Evolutionary conservation across 2,329 filamentous ascomycete genomes (phyloP).

Genomic region (Ustulina deusta): DNA sequence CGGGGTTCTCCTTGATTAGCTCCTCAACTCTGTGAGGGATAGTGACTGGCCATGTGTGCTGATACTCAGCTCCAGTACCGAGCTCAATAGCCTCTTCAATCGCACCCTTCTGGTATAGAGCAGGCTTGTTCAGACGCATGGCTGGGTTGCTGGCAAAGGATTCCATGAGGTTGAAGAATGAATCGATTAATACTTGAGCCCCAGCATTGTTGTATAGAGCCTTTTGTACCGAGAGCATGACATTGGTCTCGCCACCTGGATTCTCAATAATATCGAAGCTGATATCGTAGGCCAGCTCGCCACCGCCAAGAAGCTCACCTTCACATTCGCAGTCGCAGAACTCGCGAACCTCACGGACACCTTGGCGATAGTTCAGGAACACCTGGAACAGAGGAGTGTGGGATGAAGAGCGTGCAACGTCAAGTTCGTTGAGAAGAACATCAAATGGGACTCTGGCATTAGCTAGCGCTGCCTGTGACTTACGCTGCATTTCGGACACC

Average conservation of each 20-base stretch:
- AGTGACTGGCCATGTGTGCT: no score
- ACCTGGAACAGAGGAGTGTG: not conserved
- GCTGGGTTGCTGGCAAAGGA: not conserved
- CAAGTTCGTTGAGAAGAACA: not conserved
- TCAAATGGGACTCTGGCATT: not conserved
- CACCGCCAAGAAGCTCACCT: not conserved
- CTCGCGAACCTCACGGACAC: not conserved
- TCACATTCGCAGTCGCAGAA: not conserved
- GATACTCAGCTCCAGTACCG: no score
- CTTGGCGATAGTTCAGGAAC: not conserved
- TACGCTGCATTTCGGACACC: not conserved
- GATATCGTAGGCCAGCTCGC: conserved; percentile 14
- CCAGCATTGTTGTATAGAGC: conserved; percentile 9
- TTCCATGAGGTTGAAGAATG: not conserved
- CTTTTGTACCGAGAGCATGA: not conserved
- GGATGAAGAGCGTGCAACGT: no score
- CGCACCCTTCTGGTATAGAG: no score
- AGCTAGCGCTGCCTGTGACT: not conserved
- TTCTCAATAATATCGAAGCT: conserved; percentile 30
- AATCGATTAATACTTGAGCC: not conserved
- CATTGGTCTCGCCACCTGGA: not conserved
- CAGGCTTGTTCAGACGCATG: no score
- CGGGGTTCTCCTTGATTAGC: no score
- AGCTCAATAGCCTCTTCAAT: no score
- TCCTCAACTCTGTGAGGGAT: no score